Conservation (phyloP, 1,284 basidiomycete species). For the Lentinula novae-zelandiae region DNA sequence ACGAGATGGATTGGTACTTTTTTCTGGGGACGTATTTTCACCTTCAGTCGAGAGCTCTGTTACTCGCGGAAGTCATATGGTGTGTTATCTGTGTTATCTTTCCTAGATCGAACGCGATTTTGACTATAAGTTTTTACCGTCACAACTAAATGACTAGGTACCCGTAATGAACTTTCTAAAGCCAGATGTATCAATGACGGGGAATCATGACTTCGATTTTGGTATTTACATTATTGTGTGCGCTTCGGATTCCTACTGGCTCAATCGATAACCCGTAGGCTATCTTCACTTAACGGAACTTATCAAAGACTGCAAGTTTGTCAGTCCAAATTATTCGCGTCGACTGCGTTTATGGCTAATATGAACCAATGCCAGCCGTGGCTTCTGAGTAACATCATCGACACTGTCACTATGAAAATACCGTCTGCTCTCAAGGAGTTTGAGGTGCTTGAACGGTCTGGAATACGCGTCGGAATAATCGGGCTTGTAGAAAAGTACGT, state of each 20-base stretch:
- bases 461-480: constrained; percentile 73
- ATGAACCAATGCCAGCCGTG: constrained; percentile 46
- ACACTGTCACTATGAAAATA: constrained; percentile 53
- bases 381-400: constrained; percentile 75
- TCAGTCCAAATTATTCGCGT: constrained; percentile 33
- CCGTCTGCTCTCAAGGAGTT: constrained; percentile 60
- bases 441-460: constrained; percentile 61
- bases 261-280: constrained; percentile 36
- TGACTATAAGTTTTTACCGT: not conserved
- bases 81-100: constrained; percentile 33
- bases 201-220: constrained; percentile 87
- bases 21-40: constrained; percentile 71
- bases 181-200: constrained; percentile 66
- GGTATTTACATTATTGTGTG: constrained; percentile 29
- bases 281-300: constrained; percentile 79
- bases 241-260: not conserved
- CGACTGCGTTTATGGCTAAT: constrained; percentile 14
- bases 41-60: constrained; percentile 86
- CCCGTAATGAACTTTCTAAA: constrained; percentile 75
- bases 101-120: not conserved
- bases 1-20: constrained; percentile 76
- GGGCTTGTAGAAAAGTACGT: constrained; percentile 65
- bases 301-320: constrained; percentile 66
- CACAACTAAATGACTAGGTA: constrained; percentile 41
- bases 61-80: constrained; percentile 91